Evolutionary conservation across 495 filamentous ascomycete genomes (phyloP).

Genomic region (Parathielavia hyrcaniae): DNA sequence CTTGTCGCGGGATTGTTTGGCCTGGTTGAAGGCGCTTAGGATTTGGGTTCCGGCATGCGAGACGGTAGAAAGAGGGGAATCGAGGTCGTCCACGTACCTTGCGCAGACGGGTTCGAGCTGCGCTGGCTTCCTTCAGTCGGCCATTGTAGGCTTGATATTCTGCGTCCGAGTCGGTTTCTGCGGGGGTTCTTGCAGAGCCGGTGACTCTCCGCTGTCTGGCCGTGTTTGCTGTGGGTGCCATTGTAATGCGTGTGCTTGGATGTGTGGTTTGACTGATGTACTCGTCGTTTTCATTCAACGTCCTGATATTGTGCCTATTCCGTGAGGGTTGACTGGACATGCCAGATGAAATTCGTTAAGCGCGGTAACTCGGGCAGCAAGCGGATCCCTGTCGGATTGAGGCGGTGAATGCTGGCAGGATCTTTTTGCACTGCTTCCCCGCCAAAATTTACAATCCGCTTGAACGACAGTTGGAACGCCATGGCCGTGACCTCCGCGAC

Average conservation of each 20-base stretch:
- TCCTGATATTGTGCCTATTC: neutral
- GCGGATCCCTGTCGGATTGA: constrained; percentile 6
- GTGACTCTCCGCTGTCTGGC: constrained; percentile 4
- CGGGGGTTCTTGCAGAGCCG: neutral
- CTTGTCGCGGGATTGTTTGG: constrained; percentile 24
- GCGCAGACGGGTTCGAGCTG: constrained; percentile 20
- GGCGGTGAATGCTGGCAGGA: constrained; percentile 27
- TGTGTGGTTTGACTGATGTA: neutral
- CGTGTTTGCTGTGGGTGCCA: constrained; percentile 25
- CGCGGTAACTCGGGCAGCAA: constrained; percentile 2
- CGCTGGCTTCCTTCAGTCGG: constrained; percentile 20
- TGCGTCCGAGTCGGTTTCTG: constrained; percentile 17
- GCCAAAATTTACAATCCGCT: constrained; percentile 30
- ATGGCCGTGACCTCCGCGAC: neutral
- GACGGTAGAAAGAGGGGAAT: neutral
- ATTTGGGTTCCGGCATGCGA: neutral
- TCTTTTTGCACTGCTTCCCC: constrained; percentile 22
- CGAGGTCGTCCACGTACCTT: constrained; percentile 9
- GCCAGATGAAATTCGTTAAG: neutral
- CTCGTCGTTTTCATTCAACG: constrained; percentile 7
- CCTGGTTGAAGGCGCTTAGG: constrained; percentile 6
- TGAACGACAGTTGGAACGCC: constrained; percentile 7
- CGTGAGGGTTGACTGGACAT: neutral
- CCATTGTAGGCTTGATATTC: constrained; percentile 20
- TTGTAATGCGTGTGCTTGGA: neutral